A percentile compares a stretch with the other conserved stretches of the same genome.
Conservation (phyloP, 1,284 basidiomycete genomes). For the Ceratobasidium sp. region DNA sequence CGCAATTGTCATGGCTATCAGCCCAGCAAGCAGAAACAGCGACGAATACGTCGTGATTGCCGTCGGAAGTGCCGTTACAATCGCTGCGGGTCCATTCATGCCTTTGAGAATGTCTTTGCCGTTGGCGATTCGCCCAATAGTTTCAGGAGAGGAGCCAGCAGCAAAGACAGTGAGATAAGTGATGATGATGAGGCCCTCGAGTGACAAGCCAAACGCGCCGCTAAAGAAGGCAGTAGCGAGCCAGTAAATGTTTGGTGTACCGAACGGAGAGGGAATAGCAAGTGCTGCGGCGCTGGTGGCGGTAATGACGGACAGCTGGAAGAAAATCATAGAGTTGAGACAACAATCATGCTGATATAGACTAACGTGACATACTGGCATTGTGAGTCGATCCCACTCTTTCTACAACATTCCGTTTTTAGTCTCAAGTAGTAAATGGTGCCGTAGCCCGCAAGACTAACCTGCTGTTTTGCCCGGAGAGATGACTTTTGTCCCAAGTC, state of each 20-base stretch:
- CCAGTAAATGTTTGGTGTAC: not conserved
- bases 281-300: constrained; percentile 20
- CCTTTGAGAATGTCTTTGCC: not conserved
- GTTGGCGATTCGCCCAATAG: not conserved
- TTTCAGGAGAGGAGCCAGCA: not conserved
- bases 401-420: not conserved
- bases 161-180: constrained; percentile 27
- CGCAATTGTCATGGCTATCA: constrained; percentile 18
- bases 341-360: not conserved
- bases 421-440: not conserved
- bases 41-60: constrained; percentile 18
- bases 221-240: constrained; percentile 13
- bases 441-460: not conserved
- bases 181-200: constrained; percentile 28
- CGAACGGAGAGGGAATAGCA: constrained; percentile 18
- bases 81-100: not conserved
- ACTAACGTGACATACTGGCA: not conserved
- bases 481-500: not conserved
- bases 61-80: constrained; percentile 2
- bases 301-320: constrained; percentile 19
- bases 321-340: not conserved
- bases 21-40: not conserved
- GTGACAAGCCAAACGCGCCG: constrained; percentile 10
- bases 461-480: constrained; percentile 17
- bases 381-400: constrained; percentile 26